Percentiles rank a stretch among this genome's conserved stretches.
Conservation (phyloP, 2,329 filamentous ascomycete genomes). For the Claviceps sorghi region DNA sequence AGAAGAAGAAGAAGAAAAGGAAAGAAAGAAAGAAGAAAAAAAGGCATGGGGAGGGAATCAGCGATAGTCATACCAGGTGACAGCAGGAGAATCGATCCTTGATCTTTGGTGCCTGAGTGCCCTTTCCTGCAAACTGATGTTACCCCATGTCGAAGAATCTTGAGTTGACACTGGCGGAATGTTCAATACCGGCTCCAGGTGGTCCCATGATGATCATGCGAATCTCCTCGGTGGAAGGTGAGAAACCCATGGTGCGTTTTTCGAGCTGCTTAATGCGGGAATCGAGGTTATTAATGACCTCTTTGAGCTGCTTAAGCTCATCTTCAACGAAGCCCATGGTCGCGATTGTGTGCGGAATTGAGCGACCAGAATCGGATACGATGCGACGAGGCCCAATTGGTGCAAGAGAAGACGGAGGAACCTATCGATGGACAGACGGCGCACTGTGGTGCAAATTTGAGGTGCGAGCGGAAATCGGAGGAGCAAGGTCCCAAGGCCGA, state of each 20-base stretch:
- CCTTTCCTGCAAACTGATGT: slow-evolving; percentile 57
- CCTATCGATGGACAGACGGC: not conserved
- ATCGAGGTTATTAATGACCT: slow-evolving; percentile 72
- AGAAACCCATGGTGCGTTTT: slow-evolving; percentile 46
- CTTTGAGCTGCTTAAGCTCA: slow-evolving; percentile 71
- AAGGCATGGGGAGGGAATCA: no score
- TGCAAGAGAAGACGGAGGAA: not conserved
- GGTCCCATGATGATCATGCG: slow-evolving; percentile 97
- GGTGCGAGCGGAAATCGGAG: not conserved
- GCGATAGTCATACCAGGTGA: slow-evolving; percentile 58
- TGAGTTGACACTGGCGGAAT: not conserved
- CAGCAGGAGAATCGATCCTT: slow-evolving; percentile 97
- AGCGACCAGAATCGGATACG: slow-evolving; percentile 2
- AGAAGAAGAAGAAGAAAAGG: not conserved
- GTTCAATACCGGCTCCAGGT: slow-evolving; percentile 74
- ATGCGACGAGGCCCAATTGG: slow-evolving; percentile 5
- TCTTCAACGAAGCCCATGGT: slow-evolving; percentile 83
- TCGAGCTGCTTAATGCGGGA: slow-evolving; percentile 77
- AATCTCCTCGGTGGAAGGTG: slow-evolving; percentile 47
- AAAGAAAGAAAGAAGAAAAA: no score
- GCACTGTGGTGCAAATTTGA: not conserved
- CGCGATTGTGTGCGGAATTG: slow-evolving; percentile 14
- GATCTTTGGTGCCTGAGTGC: slow-evolving; percentile 93
- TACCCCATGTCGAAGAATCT: not conserved
- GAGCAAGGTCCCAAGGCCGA: not conserved